phyloP scores from a whole-genome alignment of 2,329 filamentous ascomycete species.

The Hypoxylon sp. region DNA sequence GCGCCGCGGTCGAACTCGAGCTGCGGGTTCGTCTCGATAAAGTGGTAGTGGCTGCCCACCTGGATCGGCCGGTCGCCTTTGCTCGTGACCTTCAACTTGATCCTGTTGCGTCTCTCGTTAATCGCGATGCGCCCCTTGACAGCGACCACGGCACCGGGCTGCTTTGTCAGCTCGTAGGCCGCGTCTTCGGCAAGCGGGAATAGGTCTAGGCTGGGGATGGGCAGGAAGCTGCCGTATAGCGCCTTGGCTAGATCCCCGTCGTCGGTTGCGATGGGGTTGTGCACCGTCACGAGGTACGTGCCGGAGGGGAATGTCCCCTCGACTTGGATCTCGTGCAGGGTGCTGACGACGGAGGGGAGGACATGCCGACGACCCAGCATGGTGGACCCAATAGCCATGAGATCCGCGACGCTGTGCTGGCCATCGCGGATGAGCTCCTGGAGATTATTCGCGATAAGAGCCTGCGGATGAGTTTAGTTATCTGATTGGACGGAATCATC shows the following conservation, averaged over 20 bases:
- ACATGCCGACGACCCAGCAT: constrained; percentile 96
- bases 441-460: constrained; percentile 87
- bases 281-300: constrained; percentile 94
- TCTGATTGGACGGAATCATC: neutral
- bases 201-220: constrained; percentile 76
- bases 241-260: constrained; percentile 90
- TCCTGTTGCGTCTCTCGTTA: constrained; percentile 81
- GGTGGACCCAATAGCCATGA: constrained; percentile 91
- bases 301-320: constrained; percentile 93
- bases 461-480: constrained; percentile 60
- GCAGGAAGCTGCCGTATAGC: constrained; percentile 91
- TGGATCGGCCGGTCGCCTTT: constrained; percentile 92
- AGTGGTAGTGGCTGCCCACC: constrained; percentile 95
- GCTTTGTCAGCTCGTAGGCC: constrained; percentile 76
- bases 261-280: constrained; percentile 87
- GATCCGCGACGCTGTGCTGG: constrained; percentile 88
- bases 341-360: constrained; percentile 82
- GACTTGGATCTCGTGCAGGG: constrained; percentile 88
- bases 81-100: constrained; percentile 83
- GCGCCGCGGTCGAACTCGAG: constrained; percentile 88
- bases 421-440: constrained; percentile 99
- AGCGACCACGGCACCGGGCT: constrained; percentile 85
- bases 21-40: constrained; percentile 93
- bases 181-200: constrained; percentile 76
- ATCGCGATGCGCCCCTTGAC: constrained; percentile 77